These are phyloP conservation scores for Vittaforma corneae DNA, from an alignment of 371 early-diverging fungal genomes.

Conservation along the genomic window DNA sequence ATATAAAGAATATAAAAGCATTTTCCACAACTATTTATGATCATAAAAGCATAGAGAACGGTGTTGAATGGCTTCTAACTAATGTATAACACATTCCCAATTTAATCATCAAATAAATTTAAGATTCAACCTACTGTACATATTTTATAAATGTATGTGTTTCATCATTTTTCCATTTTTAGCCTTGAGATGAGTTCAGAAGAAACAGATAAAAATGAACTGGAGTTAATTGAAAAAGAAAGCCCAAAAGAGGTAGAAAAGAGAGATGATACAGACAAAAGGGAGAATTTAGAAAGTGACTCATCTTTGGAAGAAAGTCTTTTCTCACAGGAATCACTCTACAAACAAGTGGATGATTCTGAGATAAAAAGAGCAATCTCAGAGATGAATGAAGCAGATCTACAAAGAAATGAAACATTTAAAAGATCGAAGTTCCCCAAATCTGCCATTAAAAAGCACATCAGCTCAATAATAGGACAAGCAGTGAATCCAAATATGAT, in stretches of 20 bases:
- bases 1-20: too few species aligned
- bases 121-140: too few species aligned
- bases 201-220: too few species aligned
- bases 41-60: too few species aligned
- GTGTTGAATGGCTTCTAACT: too few species aligned
- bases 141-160: too few species aligned
- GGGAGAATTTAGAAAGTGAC: conserved; percentile 9
- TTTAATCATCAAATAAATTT: too few species aligned
- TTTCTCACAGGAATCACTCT: conserved; percentile 29
- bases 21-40: too few species aligned
- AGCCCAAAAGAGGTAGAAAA: background rate
- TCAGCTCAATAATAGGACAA: conserved; percentile 62
- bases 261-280: conserved; percentile 15
- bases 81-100: too few species aligned
- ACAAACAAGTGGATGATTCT: conserved; percentile 14
- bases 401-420: conserved; percentile 75
- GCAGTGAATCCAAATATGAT: conserved; percentile 71
- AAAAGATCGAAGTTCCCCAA: conserved; percentile 72
- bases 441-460: conserved; percentile 69
- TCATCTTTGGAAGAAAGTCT: conserved; percentile 19
- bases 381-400: conserved; percentile 68
- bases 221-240: too few species aligned
- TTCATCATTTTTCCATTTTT: too few species aligned
- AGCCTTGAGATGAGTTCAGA: too few species aligned
- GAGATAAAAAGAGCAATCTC: conserved; percentile 58